These are phyloP conservation scores for Tinospora cordifolia DNA, from an alignment of 164 flowering plant species.

Conservation along the genomic window DNA sequence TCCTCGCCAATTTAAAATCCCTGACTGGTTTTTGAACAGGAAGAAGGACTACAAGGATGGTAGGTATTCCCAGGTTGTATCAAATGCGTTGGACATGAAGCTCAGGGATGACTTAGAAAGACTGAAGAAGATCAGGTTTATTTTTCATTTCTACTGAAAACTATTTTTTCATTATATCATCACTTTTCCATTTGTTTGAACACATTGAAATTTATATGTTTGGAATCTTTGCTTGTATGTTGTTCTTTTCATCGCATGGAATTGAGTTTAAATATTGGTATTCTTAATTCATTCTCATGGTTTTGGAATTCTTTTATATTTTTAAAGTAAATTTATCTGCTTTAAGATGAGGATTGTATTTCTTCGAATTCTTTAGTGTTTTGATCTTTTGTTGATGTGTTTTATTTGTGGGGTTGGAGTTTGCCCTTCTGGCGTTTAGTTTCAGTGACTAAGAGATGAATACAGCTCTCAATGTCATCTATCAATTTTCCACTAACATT, in stretches of 20 bases:
- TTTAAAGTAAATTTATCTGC: not conserved
- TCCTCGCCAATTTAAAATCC: slow-evolving; percentile 19
- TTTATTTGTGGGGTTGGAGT: slow-evolving; percentile 8
- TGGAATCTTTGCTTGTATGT: too few relatives aligned
- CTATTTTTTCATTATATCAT: not conserved
- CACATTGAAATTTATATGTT: too few relatives aligned
- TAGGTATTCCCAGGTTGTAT: slow-evolving; percentile 21
- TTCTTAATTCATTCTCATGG: too few relatives aligned
- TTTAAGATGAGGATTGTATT: not conserved
- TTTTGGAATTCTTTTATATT: too few relatives aligned
- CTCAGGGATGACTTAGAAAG: slow-evolving; percentile 17
- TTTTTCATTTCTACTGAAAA: not conserved
- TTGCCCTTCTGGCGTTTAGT: slow-evolving; percentile 11
- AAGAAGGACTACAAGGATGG: slow-evolving; percentile 24
- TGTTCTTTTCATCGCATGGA: too few relatives aligned
- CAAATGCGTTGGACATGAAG: slow-evolving; percentile 20
- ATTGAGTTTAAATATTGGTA: too few relatives aligned
- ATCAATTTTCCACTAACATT: not conserved
- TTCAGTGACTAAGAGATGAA: slow-evolving; percentile 11
- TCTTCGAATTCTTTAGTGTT: not conserved
- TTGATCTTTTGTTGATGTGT: not conserved
- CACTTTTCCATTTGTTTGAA: not conserved
- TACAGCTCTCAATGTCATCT: slow-evolving; percentile 8
- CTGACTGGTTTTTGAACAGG: slow-evolving; percentile 20
- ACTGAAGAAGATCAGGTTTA: slow-evolving; percentile 20